Evolutionary conservation across 805 yeast species (phyloP).

Genomic region (Saccharomycopsis amapae): DNA sequence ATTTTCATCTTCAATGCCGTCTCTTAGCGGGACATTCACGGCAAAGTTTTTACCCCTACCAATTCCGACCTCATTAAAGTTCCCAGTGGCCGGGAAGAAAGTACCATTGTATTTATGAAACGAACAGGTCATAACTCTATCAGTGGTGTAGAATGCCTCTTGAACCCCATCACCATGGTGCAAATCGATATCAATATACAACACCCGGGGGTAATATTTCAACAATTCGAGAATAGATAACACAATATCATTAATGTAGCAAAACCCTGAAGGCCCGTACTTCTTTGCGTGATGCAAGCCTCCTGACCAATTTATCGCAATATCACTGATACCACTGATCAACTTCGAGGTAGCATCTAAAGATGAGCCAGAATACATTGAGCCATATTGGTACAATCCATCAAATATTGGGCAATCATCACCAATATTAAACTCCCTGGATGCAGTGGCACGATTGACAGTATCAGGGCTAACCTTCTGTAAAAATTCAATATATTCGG

Average conservation of each 20-base stretch:
- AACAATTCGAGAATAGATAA: constrained; percentile 77
- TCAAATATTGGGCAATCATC: constrained; percentile 95
- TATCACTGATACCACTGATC: constrained; percentile 80
- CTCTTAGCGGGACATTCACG: constrained; percentile 85
- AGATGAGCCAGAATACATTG: constrained; percentile 88
- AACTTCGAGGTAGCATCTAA: constrained; percentile 86
- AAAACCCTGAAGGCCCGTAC: constrained; percentile 89
- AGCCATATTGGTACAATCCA: constrained; percentile 86
- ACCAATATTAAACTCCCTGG: constrained; percentile 78
- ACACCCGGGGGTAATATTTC: constrained; percentile 84
- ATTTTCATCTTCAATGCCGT: constrained; percentile 91
- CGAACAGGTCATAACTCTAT: constrained; percentile 83
- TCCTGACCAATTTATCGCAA: constrained; percentile 95
- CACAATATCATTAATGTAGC: constrained; percentile 92
- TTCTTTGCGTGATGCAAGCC: constrained; percentile 97
- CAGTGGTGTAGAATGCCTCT: constrained; percentile 91
- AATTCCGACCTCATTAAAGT: constrained; percentile 79
- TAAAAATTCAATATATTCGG: constrained; percentile 76
- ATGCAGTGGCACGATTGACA: constrained; percentile 45
- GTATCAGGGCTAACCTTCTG: constrained; percentile 73
- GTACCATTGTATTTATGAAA: constrained; percentile 88
- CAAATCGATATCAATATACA: constrained; percentile 89
- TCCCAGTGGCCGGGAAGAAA: constrained; percentile 97
- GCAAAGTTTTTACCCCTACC: constrained; percentile 86
- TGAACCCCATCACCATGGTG: constrained; percentile 99